Base-by-base conservation (phyloP, 352 stramenopile genomes). In the Plasmopara muralis region DNA sequence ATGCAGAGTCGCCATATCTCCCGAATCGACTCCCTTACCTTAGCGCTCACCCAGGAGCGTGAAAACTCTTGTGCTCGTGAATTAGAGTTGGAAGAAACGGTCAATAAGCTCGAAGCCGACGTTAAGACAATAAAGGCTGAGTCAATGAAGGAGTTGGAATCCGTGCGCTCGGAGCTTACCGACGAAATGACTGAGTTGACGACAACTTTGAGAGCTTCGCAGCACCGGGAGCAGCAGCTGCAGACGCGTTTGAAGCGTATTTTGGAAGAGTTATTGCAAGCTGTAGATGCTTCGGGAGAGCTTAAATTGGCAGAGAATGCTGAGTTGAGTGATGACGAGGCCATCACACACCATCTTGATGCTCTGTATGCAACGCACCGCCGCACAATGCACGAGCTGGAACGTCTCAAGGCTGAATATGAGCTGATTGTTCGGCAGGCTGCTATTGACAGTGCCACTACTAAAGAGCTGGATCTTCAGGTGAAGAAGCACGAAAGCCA, bases 31-130 rank as follows among this genome's bases (percentile, higher is more conserved):
- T 61, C 58, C 15, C 48, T 81, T 15, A 62, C 61, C 1, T 45
- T 68, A 20, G 72, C 74, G 31, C 66, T 83, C 9, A 69, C 74
- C 38, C 65, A 74, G 39, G 72, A 81, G 43, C 68, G 62, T 34
- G 68, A 76, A 41, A 68, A 47, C 33, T 81, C 70, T 33, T 49
- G 60, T 41, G 39, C 56, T 37, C 72, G 72, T 10, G 72, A 78
- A 43, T 57, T 77, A 29, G 66, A 80, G 15, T 49, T 77, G 47
- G 61, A 71, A 20, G 57, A 64, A 2, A 61, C 52, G 2, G 63
- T 83, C 12, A 41, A 62, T 20, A 56, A 46, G 40, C 55, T 83
- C 5, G 66, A 70, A n/a, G 55, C 47, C 6, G 64, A 76, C 30
- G 53, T 74, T 2, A 65, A 68, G 30, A 16, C 54, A 35, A 43